A percentile compares a stretch with the other conserved stretches of the same genome.
Conservation (phyloP, 2,329 filamentous ascomycete genomes). For the Aschersonia sp. region DNA sequence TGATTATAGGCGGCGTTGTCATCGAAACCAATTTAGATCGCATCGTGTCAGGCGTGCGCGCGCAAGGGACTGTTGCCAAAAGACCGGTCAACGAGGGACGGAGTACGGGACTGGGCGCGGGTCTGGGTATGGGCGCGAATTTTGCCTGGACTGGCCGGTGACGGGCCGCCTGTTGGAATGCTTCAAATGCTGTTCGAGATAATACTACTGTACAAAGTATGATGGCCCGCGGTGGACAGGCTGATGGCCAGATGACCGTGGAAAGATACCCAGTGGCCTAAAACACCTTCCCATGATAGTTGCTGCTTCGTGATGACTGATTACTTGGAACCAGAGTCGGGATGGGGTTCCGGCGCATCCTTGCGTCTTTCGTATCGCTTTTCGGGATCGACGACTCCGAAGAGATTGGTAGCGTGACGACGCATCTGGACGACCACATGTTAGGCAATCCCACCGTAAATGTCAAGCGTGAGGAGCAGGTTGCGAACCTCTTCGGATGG, state of each 20-base stretch:
- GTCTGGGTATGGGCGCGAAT: slow-evolving; percentile 40
- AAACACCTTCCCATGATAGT: too few species aligned
- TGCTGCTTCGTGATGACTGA: background rate
- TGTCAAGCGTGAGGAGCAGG: background rate
- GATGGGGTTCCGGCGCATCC: slow-evolving; percentile 19
- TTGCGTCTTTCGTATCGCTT: slow-evolving; percentile 25
- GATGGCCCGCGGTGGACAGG: too few species aligned
- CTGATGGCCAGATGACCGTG: too few species aligned
- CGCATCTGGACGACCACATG: slow-evolving; percentile 15
- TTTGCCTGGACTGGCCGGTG: slow-evolving; percentile 37
- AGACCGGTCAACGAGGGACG: slow-evolving; percentile 59
- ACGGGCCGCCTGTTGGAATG: background rate
- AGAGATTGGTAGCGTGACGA: slow-evolving; percentile 20
- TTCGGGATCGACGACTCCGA: slow-evolving; percentile 24
- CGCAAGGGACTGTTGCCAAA: slow-evolving; percentile 65
- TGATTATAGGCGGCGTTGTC: slow-evolving; percentile 91
- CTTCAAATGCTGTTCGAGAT: background rate
- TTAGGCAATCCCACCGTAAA: background rate
- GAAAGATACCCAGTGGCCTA: too few species aligned
- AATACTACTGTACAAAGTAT: background rate
- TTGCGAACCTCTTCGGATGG: slow-evolving; percentile 23
- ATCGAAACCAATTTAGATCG: slow-evolving; percentile 82
- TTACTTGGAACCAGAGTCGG: slow-evolving; percentile 8
- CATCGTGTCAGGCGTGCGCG: slow-evolving; percentile 72
- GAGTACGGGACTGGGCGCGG: slow-evolving; percentile 27